Conservation (phyloP, 768 basidiomycete species). For the Lactarius sanguifluus region DNA sequence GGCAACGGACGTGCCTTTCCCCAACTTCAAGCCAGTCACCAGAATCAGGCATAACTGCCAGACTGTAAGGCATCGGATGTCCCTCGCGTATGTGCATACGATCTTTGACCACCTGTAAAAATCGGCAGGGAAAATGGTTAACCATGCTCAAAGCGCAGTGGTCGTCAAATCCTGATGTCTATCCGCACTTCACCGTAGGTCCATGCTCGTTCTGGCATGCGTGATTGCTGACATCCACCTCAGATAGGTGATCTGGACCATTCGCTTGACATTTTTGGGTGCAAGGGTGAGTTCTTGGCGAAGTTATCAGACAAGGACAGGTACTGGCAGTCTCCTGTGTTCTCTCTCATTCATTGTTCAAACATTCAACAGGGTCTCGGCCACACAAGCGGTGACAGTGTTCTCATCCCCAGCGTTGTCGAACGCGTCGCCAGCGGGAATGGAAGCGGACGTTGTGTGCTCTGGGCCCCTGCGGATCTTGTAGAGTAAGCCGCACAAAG, state of each 20-base stretch:
- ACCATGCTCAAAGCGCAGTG: constrained; percentile 77
- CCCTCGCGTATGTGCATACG: not conserved
- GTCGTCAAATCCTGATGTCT: constrained; percentile 73
- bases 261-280: constrained; percentile 69
- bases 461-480: constrained; percentile 63
- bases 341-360: not conserved
- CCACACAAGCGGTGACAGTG: constrained; percentile 90
- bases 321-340: constrained; percentile 43
- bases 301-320: constrained; percentile 52
- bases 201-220: not conserved
- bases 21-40: constrained; percentile 61
- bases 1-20: constrained; percentile 48
- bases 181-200: constrained; percentile 79
- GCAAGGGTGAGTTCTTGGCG: constrained; percentile 73
- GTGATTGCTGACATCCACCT: not conserved
- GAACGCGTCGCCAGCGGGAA: constrained; percentile 79
- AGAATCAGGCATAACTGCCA: constrained; percentile 74
- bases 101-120: not conserved
- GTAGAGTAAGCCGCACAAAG: not conserved
- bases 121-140: constrained; percentile 72
- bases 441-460: constrained; percentile 72
- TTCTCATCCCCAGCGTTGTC: constrained; percentile 74
- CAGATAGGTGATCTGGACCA: constrained; percentile 82
- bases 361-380: constrained; percentile 57
- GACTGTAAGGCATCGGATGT: constrained; percentile 52